Base-by-base conservation (phyloP, 1,284 basidiomycete species). In the Sanghuangporus baumii region DNA sequence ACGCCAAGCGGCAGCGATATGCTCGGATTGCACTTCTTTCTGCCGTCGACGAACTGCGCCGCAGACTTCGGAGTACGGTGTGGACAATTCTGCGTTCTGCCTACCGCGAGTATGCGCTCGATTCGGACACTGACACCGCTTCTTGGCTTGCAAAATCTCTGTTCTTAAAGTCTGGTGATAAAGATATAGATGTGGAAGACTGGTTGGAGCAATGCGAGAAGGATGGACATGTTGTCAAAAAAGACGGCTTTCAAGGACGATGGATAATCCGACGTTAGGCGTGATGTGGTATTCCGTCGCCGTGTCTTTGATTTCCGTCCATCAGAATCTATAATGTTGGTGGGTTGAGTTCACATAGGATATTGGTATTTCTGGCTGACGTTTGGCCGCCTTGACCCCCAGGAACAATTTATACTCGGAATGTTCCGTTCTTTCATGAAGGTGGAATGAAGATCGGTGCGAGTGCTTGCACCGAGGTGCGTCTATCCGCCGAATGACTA, bases 41-140 rank as follows among this genome's bases (percentile, higher is more conserved):
- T 11, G 55, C 23, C 14, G 43, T 56, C 16, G 43, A 48, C 9
- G 43, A 20, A 20, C 43, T 61, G 11, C 60, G 60, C 14, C 14
- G 12, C 14, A 59, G 48, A 20, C 9, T 59, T 8, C 50, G 62
- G 14, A 20, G 38, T 26, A 8, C 18, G 12, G 57, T 50, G 7
- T 63, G 62, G 62, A 31, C 40, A 37, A 55, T 56, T 23, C 34
- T 63, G 16, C 57, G 62, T 36, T 46, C 46, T n/a, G 37, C 62
- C 18, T 63, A 63, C 31, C 48, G 62, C 11, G 62, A 59, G 43
- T 20, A 59, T 36, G 16, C 62, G 9, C 16, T 63, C 18, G 38
- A 18, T 14, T 7, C 55, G 16, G 55, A 57, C 2, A 47, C 57
- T 37, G 62, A 63, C 43, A 55, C 62, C 0, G 9, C 40, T 14